Evolutionary conservation across 352 stramenopile genomes (phyloP).

Genomic region (Blastocystis sp.): DNA sequence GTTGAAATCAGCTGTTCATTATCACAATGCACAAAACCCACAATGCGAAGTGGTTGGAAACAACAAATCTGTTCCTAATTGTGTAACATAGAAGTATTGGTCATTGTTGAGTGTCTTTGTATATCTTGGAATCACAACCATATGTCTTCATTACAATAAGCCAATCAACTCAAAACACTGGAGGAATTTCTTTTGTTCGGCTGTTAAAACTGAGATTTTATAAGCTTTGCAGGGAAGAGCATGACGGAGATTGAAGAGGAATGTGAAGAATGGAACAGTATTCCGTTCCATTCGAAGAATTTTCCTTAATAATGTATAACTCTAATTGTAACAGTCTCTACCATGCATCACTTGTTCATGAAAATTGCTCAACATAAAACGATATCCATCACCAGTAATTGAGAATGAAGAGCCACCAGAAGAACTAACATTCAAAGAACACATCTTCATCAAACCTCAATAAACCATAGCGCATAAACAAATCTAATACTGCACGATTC

Average conservation of each 20-base stretch:
- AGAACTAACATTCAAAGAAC: not conserved
- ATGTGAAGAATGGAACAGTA: not conserved
- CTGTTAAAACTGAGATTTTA: not conserved
- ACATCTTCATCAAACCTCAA: not conserved
- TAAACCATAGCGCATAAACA: not conserved
- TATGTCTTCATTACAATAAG: not conserved
- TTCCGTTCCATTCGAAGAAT: not conserved
- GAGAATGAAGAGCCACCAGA: not conserved
- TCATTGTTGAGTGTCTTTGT: not conserved
- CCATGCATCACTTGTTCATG: not conserved
- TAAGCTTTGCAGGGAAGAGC: slow-evolving; percentile 19
- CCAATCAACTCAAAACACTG: not conserved
- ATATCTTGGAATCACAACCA: not conserved
- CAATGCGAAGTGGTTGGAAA: not conserved
- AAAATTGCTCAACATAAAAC: slow-evolving; percentile 37
- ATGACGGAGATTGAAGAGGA: slow-evolving; percentile 51
- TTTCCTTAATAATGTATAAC: not conserved
- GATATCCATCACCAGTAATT: slow-evolving; percentile 10
- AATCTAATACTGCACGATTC: not conserved
- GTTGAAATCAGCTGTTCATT: not conserved
- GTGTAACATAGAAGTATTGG: slow-evolving; percentile 36
- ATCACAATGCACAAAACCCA: not conserved
- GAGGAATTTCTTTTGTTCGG: not conserved
- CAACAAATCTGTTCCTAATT: not conserved
- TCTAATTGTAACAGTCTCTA: not conserved